Evolutionary conservation across 108 stramenopile genomes (phyloP), one percentile per base, ranked within the genome.

Genomic region (Epithemia pelagica): DNA sequence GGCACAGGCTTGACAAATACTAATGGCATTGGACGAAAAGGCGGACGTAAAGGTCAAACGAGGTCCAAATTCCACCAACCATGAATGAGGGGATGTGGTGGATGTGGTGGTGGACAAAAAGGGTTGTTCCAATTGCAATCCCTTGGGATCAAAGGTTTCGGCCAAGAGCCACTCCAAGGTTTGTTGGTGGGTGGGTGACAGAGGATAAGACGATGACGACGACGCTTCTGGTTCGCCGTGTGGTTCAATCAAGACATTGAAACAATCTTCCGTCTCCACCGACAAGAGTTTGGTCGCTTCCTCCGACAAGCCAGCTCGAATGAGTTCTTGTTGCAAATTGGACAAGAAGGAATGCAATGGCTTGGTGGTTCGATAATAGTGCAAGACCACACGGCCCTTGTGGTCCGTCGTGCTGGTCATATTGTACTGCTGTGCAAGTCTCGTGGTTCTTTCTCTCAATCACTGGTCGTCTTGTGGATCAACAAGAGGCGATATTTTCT

Each of bases 31-130:
- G 61, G 97, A 97, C 28, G 94, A 95, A 65, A 94, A 96, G 5
- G 99, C 96, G 30, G 97, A 93, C 8, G 95, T 85, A 71, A 98
- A 99, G 7, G 97, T 87, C 87, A 97, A 87, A 8, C 99, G 97
- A 23, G 99, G 99, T 10, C 98, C 98, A 70, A 97, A 97, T 77
- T 99, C 98, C 15, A 95, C 60, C 28, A 92, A 70, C 53, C 81
- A 65, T n/a, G 57, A 51, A 58, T 72, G 54, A 60, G 21, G 57
- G 56, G 22, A 29, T 27, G 67, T 71, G 55, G 62, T 58, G 3
- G 28, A 18, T 23, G 21, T 60, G 46, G 15, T n/a, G 7, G 26
- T 33, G 27, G 75, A 71, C 62, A 92, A 77, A 54, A 60, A 62
- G 67, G 80, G 67, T 51, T 81, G 65, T 72, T 90, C 91, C 19